Percentiles rank a stretch among this genome's conserved stretches.
Evolutionary conservation across 306 rosid species (phyloP).

Genomic region (Prunus davidiana): DNA sequence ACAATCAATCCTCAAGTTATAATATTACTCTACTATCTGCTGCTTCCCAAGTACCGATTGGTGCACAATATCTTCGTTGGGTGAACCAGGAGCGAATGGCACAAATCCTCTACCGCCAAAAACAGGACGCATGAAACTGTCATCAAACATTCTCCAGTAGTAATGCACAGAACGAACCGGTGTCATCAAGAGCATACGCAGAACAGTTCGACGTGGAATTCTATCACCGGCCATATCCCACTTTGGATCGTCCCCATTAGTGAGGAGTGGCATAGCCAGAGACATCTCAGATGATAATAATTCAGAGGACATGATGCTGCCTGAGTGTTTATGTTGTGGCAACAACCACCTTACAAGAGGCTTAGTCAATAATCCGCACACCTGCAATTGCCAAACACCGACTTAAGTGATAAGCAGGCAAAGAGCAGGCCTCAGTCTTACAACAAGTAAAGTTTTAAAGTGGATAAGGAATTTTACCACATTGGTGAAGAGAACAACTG

Average conservation of each 20-base stretch:
- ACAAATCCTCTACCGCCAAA: slow-evolving; percentile 62
- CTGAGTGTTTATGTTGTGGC: slow-evolving; percentile 20
- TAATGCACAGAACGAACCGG: slow-evolving; percentile 30
- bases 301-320: slow-evolving; percentile 6
- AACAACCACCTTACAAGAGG: slow-evolving; percentile 47
- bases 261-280: slow-evolving; percentile 30
- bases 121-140: slow-evolving; percentile 55
- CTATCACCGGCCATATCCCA: slow-evolving; percentile 2
- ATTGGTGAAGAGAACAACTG: slow-evolving; percentile 58
- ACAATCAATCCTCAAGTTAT: not conserved
- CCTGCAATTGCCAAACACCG: slow-evolving; percentile 32
- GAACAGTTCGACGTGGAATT: slow-evolving; percentile 18
- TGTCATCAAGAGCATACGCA: slow-evolving; percentile 16
- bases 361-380: slow-evolving; percentile 63
- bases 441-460: not conserved
- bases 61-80: not conserved
- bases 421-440: not conserved
- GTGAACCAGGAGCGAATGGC: slow-evolving; percentile 20
- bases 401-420: no score
- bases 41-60: slow-evolving; percentile 3
- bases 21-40: not conserved
- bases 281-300: slow-evolving; percentile 7
- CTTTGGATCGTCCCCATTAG: slow-evolving; percentile 21
- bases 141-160: slow-evolving; percentile 49
- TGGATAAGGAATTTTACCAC: slow-evolving; percentile 36